phyloP scores from a whole-genome alignment of 352 stramenopile genomes.

The Pythium phragmitis region DNA sequence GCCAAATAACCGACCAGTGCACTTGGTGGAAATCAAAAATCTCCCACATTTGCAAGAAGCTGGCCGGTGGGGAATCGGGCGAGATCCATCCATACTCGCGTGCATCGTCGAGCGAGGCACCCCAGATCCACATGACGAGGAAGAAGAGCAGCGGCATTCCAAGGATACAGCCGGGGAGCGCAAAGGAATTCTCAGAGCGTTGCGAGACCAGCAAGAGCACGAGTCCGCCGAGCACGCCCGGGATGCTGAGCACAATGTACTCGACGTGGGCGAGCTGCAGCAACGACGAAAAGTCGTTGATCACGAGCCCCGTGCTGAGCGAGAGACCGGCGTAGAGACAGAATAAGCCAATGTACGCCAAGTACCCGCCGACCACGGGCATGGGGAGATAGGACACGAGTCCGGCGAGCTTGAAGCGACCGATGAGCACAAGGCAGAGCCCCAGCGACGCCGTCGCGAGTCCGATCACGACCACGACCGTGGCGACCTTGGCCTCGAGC shows the following conservation, averaged over 20 bases:
- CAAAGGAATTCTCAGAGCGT: conserved; percentile 74
- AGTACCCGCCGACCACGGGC: conserved; percentile 96
- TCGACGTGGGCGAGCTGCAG: conserved; percentile 60
- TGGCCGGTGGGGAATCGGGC: conserved; percentile 52
- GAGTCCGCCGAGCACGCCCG: conserved; percentile 80
- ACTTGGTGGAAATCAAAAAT: conserved; percentile 93
- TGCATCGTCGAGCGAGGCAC: conserved; percentile 87
- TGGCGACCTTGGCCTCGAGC: conserved; percentile 89
- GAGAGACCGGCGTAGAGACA: conserved; percentile 92
- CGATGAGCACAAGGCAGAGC: conserved; percentile 92
- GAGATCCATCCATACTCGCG: conserved; percentile 92
- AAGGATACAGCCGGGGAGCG: conserved; percentile 81
- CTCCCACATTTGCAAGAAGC: conserved; percentile 73
- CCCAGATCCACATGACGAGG: conserved; percentile 65
- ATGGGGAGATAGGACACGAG: conserved; percentile 97
- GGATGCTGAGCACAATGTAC: conserved; percentile 80
- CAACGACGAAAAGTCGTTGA: conserved; percentile 88
- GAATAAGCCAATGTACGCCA: conserved; percentile 98
- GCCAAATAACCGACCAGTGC: conserved; percentile 87
- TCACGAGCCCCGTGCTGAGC: conserved; percentile 88
- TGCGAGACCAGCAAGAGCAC: conserved; percentile 83
- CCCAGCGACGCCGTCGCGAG: conserved; percentile 92
- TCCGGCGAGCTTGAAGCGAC: conserved; percentile 91
- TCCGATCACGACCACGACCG: conserved; percentile 92
- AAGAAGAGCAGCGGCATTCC: conserved; percentile 92